Conservation (phyloP, 78 protist genomes). For the Planoprotostelium fungivorum region DNA sequence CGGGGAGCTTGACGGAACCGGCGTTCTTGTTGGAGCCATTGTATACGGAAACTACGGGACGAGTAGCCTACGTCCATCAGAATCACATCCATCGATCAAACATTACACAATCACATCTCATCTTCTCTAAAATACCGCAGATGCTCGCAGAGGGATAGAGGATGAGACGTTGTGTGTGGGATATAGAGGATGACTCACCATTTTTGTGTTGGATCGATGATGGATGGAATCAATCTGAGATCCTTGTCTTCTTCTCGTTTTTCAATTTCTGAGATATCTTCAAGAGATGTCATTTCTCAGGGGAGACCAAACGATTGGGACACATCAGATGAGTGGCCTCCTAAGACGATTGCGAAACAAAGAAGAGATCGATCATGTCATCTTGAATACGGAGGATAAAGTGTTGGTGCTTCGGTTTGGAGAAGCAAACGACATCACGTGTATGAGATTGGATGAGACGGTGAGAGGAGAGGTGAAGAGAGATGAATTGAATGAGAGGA, state of each 20-base stretch:
- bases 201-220: not conserved
- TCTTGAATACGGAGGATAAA: not conserved
- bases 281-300: not conserved
- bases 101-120: not conserved
- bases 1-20: slow-evolving; percentile 74
- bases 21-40: slow-evolving; percentile 26
- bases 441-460: slow-evolving; percentile 1
- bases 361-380: not conserved
- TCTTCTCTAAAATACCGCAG: not conserved
- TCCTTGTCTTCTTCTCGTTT: not conserved
- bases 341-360: not conserved
- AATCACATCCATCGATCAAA: not conserved
- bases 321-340: not conserved
- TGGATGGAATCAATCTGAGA: not conserved
- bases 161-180: not conserved
- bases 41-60: slow-evolving; percentile 50
- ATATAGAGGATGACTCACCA: not conserved
- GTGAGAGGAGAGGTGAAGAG: not conserved
- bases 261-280: not conserved
- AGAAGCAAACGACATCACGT: not conserved
- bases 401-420: not conserved
- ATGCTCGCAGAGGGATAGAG: not conserved
- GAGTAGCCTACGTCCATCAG: not conserved
- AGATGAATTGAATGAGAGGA: not conserved
- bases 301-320: not conserved